Conservation (phyloP, 495 filamentous ascomycete species). For the Echria macrotheca region DNA sequence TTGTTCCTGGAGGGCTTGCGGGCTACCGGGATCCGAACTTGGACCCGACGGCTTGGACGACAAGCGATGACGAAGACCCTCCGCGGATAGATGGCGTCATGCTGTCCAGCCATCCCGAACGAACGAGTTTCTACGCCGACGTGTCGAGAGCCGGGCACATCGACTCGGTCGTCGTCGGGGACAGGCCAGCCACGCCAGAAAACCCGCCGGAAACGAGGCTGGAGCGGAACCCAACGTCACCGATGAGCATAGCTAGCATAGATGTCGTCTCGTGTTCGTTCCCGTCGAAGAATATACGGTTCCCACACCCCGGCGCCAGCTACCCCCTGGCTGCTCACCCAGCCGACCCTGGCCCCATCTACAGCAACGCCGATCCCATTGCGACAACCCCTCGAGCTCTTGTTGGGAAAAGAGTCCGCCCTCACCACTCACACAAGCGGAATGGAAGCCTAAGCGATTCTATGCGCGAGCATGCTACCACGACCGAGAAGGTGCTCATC, state of each 20-base stretch:
- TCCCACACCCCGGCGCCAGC: conserved; percentile 37
- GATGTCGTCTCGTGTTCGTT: conserved; percentile 80
- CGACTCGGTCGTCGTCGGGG: conserved; percentile 35
- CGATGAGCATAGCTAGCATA: conserved; percentile 47
- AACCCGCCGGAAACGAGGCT: conserved; percentile 19
- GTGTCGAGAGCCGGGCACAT: conserved; percentile 45
- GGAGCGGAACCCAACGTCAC: conserved; percentile 38
- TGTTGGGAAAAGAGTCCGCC: conserved; percentile 48
- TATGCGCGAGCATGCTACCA: conserved; percentile 61
- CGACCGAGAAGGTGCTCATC: conserved; percentile 42
- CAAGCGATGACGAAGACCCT: conserved; percentile 28
- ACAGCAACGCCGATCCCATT: conserved; percentile 39
- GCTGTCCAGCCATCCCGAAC: conserved; percentile 19
- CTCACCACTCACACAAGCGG: conserved; percentile 42
- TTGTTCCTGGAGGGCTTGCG: conserved; percentile 66
- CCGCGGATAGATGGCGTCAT: conserved; percentile 40
- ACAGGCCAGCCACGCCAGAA: conserved; percentile 40
- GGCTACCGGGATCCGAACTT: conserved; percentile 50
- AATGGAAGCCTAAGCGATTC: conserved; percentile 73
- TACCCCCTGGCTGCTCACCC: conserved; percentile 58
- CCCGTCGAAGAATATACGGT: conserved; percentile 56
- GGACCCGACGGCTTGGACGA: conserved; percentile 44
- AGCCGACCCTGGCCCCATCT: conserved; percentile 47
- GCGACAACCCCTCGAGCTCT: conserved; percentile 49
- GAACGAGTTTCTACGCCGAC: conserved; percentile 43